Base-by-base conservation (phyloP, 768 basidiomycete genomes). In the Glaciozyma antarctica region DNA sequence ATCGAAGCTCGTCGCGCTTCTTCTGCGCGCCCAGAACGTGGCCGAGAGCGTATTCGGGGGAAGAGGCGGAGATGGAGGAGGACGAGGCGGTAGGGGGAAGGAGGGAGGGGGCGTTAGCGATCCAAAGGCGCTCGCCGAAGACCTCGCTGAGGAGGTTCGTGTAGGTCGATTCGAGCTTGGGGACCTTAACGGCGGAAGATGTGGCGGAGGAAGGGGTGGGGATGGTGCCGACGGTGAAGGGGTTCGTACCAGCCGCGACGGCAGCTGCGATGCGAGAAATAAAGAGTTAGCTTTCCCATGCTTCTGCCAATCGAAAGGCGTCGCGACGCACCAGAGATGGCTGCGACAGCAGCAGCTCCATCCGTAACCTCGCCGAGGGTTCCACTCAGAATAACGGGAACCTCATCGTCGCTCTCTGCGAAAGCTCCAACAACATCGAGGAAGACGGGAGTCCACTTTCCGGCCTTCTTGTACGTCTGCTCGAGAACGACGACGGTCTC, bases 1-100 rank as follows among this genome's bases (percentile, higher is more conserved):
- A 75, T 32, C 86, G 76, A 30, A 97, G 84, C 66, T 84, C 81
- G 32, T 79, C 79, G n/a, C 91, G 83, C 67, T 85, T 82, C 64
- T 88, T 87, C 56, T 89, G 75, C 71, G 90, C 84, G 3, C 88
- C 89, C 47, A 89, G 85, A 55, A 92, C 85, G 53, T 91, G 87
- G 17, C 95, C 94, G 44, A 98, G 82, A 0, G 95, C 94, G 74
- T 86, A 97, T 75, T 97, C 90, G 2, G 94, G 95, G n/a, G 82
- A 86, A 15, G 92, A 94, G 22, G 90, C 89, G 53, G 70, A 71
- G 69, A 72, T 58, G 65, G 24, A 64, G 41, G 58, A n/a, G 34
- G 62, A 41, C 10, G 67, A 44, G 17, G 67, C 32, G 17, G 38
- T 38, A 3, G 57, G 44, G 6, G 64, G 87, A 82, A 19, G 84